Evolutionary conservation across 2,329 filamentous ascomycete genomes (phyloP).

Genomic region (Colletotrichum scovillei): DNA sequence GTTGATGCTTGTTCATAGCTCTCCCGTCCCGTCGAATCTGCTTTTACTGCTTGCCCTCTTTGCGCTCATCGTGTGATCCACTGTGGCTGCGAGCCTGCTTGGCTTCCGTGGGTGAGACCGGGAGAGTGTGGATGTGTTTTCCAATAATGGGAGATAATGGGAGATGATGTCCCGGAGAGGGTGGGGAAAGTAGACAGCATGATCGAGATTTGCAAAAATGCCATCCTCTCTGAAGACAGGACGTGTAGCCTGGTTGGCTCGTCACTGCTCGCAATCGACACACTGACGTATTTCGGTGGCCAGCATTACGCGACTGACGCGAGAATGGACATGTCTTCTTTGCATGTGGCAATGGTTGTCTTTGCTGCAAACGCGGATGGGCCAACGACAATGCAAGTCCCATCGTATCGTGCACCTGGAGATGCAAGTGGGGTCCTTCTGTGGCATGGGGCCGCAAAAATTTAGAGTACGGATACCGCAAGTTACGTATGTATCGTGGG

Average conservation of each 20-base stretch:
- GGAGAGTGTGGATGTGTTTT: slow-evolving; percentile 25
- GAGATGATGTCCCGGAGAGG: background rate
- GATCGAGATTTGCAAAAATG: slow-evolving; percentile 34
- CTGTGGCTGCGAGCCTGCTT: slow-evolving; percentile 25
- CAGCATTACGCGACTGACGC: slow-evolving; percentile 23
- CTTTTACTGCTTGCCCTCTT: slow-evolving; percentile 4
- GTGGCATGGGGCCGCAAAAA: background rate
- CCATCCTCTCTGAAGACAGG: slow-evolving; percentile 20
- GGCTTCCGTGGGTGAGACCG: background rate
- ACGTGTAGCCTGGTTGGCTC: slow-evolving; percentile 27
- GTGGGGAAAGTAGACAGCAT: slow-evolving; percentile 10
- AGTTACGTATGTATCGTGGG: background rate
- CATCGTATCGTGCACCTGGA: background rate
- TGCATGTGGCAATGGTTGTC: slow-evolving; percentile 23
- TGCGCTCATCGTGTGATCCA: slow-evolving; percentile 4
- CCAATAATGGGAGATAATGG: slow-evolving; percentile 1
- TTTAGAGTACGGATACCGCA: background rate
- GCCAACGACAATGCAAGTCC: background rate
- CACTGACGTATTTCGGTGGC: slow-evolving; percentile 25
- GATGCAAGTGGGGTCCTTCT: background rate
- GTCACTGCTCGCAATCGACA: slow-evolving; percentile 23
- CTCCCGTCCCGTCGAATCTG: background rate
- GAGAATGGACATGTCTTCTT: slow-evolving; percentile 6
- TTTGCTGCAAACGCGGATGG: slow-evolving; percentile 18
- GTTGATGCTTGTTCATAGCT: background rate